Percentiles rank a stretch among this genome's conserved stretches.
phyloP scores from a whole-genome alignment of 352 stramenopile species.

The Phytophthora sansomeana region DNA sequence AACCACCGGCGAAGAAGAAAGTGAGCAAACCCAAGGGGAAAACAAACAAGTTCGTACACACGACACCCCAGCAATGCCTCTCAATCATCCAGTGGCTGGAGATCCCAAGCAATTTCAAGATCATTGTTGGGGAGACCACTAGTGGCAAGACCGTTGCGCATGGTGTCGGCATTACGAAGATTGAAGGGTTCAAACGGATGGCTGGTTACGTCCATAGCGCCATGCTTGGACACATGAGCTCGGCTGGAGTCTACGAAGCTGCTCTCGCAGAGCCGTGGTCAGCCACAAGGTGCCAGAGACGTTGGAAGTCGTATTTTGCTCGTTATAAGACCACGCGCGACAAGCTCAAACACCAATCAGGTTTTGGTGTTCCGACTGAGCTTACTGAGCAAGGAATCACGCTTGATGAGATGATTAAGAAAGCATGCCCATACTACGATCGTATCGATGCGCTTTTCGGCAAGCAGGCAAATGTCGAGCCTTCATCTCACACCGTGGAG shows the following conservation, averaged over 20 bases:
- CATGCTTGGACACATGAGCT: not conserved
- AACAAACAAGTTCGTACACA: no score
- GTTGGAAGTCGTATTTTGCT: constrained; percentile 4
- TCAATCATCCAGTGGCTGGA: constrained; percentile 9
- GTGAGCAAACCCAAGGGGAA: no score
- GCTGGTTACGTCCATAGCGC: not conserved
- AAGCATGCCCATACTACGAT: not conserved
- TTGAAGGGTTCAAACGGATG: constrained; percentile 9
- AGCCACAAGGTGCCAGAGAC: not conserved
- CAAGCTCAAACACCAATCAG: constrained; percentile 4
- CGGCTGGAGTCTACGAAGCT: not conserved
- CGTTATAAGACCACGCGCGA: constrained; percentile 3
- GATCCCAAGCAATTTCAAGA: constrained; percentile 4
- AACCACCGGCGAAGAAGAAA: no score
- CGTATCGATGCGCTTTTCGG: constrained; percentile 1
- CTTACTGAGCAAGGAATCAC: not conserved
- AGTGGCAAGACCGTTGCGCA: constrained; percentile 4
- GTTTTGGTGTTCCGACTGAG: constrained; percentile 3
- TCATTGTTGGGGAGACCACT: not conserved
- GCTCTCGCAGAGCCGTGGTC: no score
- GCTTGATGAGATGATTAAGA: not conserved
- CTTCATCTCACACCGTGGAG: not conserved
- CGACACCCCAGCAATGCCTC: not conserved
- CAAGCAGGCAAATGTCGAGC: constrained; percentile 7
- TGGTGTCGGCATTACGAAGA: constrained; percentile 6